Evolutionary conservation across 1,284 basidiomycete species (phyloP), one percentile per base, ranked within the genome.

Genomic region (Ustilago trichophora): DNA sequence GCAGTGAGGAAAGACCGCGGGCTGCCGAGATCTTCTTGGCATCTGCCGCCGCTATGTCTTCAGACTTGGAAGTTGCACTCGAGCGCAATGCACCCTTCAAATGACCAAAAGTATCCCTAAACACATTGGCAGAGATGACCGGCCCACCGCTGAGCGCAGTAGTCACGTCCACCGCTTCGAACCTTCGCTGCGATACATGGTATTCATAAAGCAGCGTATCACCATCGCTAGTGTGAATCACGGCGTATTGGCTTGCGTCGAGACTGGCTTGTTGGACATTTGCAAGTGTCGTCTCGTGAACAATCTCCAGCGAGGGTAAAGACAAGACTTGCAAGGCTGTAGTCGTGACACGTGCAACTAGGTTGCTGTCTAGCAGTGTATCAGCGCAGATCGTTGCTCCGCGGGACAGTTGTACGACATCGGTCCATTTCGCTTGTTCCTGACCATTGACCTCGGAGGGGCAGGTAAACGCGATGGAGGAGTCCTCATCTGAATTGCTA

Each of bases 171-270:
- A 62, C 2, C 27, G 37, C 21, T 3, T 53, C 50, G n/a, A 65
- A 62, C 3, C 35, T 16, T 9, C 12, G 37, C 16, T 43, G 29
- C 6, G 29, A 7, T 0, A 16, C 25, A 24, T 57, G 31, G 37
- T 42, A 56, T 7, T n/a, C 11, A 38, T 47, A 65, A 8, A 70
- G 15, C 21, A 53, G 33, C 8, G 57, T 54, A 2, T 47, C 42
- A 6, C 45, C 49, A 29, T 62, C 53, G 12, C 40, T 47, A 0
- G 53, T 56, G 35, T 60, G 49, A 6, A 70, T 6, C 9, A 64
- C 32, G 1, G 53, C 62, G 37, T 53, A 65, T 40, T 65, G 48
- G 7, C 52, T 36, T 2, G 56, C 62, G 10, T 70, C 67, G 15
- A 70, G 36, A 16, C 40, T 57, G 4, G 56, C 62, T n/a, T 42